These are phyloP conservation scores for Pseudozyma sp. DNA, from an alignment of 1,284 basidiomycete species.

Conservation along the genomic window DNA sequence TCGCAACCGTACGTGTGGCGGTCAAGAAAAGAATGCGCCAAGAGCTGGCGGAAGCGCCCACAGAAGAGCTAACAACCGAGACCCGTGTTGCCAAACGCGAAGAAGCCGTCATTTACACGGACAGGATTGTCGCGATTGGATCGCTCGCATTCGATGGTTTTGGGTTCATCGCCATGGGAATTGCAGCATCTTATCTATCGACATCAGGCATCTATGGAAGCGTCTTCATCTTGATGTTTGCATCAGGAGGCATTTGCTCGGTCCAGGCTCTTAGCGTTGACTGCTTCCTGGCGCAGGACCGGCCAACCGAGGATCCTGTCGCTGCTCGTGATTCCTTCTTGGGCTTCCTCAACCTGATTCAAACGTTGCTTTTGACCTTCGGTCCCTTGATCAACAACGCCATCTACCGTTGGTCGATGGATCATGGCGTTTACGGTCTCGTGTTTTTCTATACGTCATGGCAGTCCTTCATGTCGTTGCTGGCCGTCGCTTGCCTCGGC, in stretches of 20 bases:
- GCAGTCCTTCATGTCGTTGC: constrained; percentile 10
- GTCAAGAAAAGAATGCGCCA: constrained; percentile 31
- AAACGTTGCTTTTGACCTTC: constrained; percentile 1
- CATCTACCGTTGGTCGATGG: constrained; percentile 36
- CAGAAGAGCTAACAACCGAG: constrained; percentile 7
- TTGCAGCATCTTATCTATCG: constrained; percentile 25
- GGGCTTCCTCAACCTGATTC: constrained; percentile 28
- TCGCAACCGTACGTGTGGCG: constrained; percentile 8
- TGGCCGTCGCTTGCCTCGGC: constrained; percentile 16
- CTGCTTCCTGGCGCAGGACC: constrained; percentile 37
- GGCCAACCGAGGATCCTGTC: constrained; percentile 24
- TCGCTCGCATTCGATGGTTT: constrained; percentile 15
- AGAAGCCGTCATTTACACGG: constrained; percentile 31
- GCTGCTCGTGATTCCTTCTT: constrained; percentile 43
- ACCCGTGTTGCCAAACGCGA: constrained; percentile 24
- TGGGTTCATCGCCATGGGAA: constrained; percentile 29
- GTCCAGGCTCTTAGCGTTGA: constrained; percentile 41
- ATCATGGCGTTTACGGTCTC: constrained; percentile 15
- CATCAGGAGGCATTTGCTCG: constrained; percentile 19
- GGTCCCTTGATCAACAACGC: constrained; percentile 39
- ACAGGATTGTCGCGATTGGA: constrained; percentile 23
- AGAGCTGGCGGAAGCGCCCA: constrained; percentile 10
- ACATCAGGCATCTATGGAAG: constrained; percentile 25
- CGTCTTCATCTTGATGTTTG: constrained; percentile 17
- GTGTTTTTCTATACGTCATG: constrained; percentile 34